Evolutionary conservation across 306 rosid species (phyloP).

Genomic region (Quercus cerris): DNA sequence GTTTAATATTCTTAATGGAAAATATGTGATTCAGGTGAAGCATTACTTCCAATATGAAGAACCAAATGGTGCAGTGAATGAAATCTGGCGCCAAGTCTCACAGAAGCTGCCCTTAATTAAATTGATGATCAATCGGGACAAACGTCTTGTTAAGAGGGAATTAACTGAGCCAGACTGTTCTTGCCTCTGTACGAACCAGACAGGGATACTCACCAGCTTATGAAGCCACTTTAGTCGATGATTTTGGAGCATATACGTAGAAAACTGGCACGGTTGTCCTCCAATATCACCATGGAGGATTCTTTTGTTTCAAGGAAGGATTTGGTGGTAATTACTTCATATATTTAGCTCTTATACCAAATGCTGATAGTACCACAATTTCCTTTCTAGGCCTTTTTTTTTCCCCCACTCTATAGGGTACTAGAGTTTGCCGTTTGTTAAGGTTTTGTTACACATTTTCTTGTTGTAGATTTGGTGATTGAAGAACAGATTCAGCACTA

Average conservation of each 20-base stretch:
- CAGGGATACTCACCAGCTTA: constrained; percentile 18
- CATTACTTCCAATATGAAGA: constrained; percentile 63
- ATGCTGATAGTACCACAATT: neutral
- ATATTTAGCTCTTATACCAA: neutral
- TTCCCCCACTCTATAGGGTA: neutral
- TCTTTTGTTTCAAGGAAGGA: neutral
- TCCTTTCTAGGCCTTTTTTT: neutral
- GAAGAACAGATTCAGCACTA: neutral
- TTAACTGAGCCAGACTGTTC: constrained; percentile 46
- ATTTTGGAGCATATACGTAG: neutral
- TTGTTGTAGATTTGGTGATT: neutral
- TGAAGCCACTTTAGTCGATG: constrained; percentile 4
- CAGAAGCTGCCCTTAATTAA: constrained; percentile 76
- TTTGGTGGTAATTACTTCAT: neutral
- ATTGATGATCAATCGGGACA: constrained; percentile 76
- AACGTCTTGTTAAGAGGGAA: constrained; percentile 58
- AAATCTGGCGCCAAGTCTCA: constrained; percentile 89
- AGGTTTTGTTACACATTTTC: neutral
- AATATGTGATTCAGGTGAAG: constrained; percentile 60
- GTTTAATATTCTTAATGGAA: neutral
- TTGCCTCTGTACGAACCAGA: constrained; percentile 74
- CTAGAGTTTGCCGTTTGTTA: neutral
- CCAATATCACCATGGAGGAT: neutral
- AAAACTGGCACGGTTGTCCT: neutral
- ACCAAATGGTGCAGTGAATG: constrained; percentile 57